phyloP scores from a whole-genome alignment of 2,329 filamentous ascomycete genomes.

The Ophiosphaerella korrae region DNA sequence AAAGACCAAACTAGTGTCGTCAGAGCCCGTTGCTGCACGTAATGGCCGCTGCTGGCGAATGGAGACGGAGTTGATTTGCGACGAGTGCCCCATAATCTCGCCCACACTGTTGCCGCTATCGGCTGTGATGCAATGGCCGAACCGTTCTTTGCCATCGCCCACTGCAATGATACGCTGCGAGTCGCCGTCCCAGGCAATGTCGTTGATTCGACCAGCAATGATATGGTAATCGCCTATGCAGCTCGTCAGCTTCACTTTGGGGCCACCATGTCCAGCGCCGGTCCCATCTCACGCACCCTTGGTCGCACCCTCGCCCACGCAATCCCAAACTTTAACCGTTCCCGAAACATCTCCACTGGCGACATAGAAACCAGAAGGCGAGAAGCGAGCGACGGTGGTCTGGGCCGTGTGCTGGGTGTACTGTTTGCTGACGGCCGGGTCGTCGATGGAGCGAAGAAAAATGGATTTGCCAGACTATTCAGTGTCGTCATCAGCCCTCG shows the following conservation, averaged over 20 bases:
- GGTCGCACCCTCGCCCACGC: conserved; percentile 80
- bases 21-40: conserved; percentile 85
- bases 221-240: conserved; percentile 82
- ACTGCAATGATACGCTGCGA: conserved; percentile 96
- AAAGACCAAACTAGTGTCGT: conserved; percentile 89
- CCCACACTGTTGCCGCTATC: conserved; percentile 96
- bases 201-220: conserved; percentile 92
- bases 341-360: conserved; percentile 89
- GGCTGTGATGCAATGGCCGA: conserved; percentile 85
- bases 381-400: conserved; percentile 91
- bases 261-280: neutral
- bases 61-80: conserved; percentile 87
- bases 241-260: conserved; percentile 32
- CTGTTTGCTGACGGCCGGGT: conserved; percentile 82
- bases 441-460: conserved; percentile 92
- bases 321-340: conserved; percentile 89
- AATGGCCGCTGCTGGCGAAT: conserved; percentile 90
- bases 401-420: conserved; percentile 89
- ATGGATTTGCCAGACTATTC: conserved; percentile 89
- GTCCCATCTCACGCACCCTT: conserved; percentile 60
- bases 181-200: conserved; percentile 97
- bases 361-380: conserved; percentile 92
- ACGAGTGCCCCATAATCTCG: conserved; percentile 89
- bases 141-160: conserved; percentile 90
- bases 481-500: conserved; percentile 8